Percentiles rank a stretch among this genome's conserved stretches.
Conservation (phyloP, 163 green algal species). For the Trebouxia gelatinosa region DNA sequence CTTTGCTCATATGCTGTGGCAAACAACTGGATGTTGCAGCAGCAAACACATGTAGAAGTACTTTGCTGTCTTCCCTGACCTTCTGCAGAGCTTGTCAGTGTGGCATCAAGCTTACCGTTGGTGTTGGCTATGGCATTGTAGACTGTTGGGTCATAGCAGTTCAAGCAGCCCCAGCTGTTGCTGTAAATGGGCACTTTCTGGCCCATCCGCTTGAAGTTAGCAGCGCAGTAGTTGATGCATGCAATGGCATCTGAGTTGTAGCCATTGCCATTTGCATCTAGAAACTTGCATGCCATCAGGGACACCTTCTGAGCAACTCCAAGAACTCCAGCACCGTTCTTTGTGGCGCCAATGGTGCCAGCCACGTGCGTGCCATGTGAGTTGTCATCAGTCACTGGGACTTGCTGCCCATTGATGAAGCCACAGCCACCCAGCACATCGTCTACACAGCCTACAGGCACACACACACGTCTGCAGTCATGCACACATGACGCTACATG, state of each 20-base stretch:
- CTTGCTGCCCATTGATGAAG: conserved; percentile 37
- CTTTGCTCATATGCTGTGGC: no score
- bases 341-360: conserved; percentile 23
- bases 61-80: no score
- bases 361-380: conserved; percentile 52
- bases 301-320: conserved; percentile 44
- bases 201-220: conserved; percentile 18
- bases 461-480: not conserved
- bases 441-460: conserved; percentile 22
- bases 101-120: not conserved
- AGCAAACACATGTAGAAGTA: no score
- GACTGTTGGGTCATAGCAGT: conserved; percentile 29
- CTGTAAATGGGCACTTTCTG: conserved; percentile 50
- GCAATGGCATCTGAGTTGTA: conserved; percentile 54
- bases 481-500: no score
- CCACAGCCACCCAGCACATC: conserved; percentile 20
- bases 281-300: conserved; percentile 54
- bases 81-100: no score
- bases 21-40: no score
- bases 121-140: conserved; percentile 29
- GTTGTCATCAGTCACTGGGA: conserved; percentile 27
- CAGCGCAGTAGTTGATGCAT: conserved; percentile 49
- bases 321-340: conserved; percentile 16
- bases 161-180: conserved; percentile 58
- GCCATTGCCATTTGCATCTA: conserved; percentile 30